Evolutionary conservation across 2,329 filamentous ascomycete genomes (phyloP).

Genomic region (Apiospora malaysiana): DNA sequence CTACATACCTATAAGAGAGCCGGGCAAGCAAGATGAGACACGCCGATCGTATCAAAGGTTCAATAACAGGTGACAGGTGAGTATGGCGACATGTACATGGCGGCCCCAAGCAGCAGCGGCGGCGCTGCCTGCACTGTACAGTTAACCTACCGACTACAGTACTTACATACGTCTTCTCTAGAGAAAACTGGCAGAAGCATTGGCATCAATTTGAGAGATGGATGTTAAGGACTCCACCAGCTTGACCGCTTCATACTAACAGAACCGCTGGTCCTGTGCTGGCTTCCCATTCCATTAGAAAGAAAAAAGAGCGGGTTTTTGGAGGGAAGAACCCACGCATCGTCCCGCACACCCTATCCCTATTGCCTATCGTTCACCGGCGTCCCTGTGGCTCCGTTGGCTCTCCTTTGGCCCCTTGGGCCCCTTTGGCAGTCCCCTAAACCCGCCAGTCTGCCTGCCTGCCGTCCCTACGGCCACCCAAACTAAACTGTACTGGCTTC

Average conservation of each 20-base stretch:
- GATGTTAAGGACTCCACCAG: constrained; percentile 6
- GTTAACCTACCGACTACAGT: not conserved
- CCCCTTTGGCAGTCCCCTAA: not conserved
- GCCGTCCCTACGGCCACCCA: not conserved
- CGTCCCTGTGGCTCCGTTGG: not conserved
- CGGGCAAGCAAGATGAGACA: not conserved
- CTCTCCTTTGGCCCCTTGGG: not conserved
- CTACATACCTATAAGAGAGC: not conserved
- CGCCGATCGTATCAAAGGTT: not conserved
- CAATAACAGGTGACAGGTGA: constrained; percentile 2
- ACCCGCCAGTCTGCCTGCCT: not conserved
- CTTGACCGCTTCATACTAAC: constrained; percentile 18
- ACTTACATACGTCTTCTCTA: not conserved
- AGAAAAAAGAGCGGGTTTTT: constrained; percentile 15
- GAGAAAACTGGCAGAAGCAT: constrained; percentile 1
- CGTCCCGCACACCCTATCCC: constrained; percentile 8
- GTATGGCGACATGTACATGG: not conserved
- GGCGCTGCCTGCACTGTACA: not conserved
- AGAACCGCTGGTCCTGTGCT: not conserved
- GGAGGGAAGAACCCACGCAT: not conserved
- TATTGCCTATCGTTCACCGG: too few relatives aligned
- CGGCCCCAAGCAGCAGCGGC: not conserved
- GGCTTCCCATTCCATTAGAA: not conserved
- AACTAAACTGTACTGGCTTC: not conserved
- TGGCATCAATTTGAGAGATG: not conserved